These are phyloP conservation scores for Tetracladium maxilliforme DNA, from an alignment of 2,329 filamentous ascomycete genomes.

Conservation along the genomic window DNA sequence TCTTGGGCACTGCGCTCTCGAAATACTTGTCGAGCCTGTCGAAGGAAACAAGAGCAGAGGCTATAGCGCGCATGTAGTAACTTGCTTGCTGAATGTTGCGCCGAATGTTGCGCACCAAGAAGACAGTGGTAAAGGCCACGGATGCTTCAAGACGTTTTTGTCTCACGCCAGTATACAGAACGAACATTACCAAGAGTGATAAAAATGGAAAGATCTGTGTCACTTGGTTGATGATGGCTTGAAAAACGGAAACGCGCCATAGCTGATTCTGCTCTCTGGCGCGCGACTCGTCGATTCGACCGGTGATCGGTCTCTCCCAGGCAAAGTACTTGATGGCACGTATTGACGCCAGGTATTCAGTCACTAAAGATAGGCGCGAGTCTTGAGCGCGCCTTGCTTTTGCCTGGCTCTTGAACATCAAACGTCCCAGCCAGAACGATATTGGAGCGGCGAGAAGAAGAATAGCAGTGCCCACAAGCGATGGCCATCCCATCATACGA, in stretches of 20 bases:
- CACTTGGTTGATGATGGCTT: conserved; percentile 24
- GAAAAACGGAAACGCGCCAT: conserved; percentile 34
- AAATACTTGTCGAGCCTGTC: conserved; percentile 8
- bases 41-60: neutral
- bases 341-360: conserved; percentile 42
- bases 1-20: conserved; percentile 17
- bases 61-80: conserved; percentile 5
- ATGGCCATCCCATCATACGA: conserved; percentile 37
- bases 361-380: conserved; percentile 38
- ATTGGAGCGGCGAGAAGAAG: conserved; percentile 32
- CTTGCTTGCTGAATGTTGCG: conserved; percentile 22
- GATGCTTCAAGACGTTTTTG: conserved; percentile 34
- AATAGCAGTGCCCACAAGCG: conserved; percentile 33
- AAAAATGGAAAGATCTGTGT: conserved; percentile 36
- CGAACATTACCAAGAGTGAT: conserved; percentile 37
- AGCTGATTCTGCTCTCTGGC: conserved; percentile 34
- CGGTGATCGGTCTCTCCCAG: conserved; percentile 38
- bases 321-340: conserved; percentile 45
- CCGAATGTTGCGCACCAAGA: conserved; percentile 35
- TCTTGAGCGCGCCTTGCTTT: conserved; percentile 40
- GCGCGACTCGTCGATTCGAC: conserved; percentile 33
- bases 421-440: conserved; percentile 30
- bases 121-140: conserved; percentile 41
- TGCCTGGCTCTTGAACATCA: conserved; percentile 33
- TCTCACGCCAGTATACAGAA: conserved; percentile 30